A percentile compares a stretch with the other conserved stretches of the same genome.
Conservation (phyloP, 2,329 filamentous ascomycete species). For the Cladophialophora carrionii region DNA sequence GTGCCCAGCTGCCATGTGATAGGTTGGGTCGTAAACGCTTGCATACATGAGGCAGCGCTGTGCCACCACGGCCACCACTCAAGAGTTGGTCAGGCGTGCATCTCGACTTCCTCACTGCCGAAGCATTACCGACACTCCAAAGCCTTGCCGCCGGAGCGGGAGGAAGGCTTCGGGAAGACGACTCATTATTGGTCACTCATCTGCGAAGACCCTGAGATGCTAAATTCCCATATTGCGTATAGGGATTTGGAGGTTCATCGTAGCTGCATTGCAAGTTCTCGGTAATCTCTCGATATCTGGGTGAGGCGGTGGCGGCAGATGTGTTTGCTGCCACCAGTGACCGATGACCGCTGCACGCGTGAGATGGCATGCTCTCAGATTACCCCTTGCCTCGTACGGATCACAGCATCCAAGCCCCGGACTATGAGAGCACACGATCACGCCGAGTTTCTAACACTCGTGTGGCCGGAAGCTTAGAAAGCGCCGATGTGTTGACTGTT, state of each 20-base stretch:
- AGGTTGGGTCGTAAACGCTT: constrained; percentile 15
- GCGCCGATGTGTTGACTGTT: too few species aligned
- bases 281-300: background rate
- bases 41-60: background rate
- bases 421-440: background rate
- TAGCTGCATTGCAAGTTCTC: background rate
- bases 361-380: background rate
- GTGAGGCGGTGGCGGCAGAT: background rate
- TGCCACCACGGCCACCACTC: background rate
- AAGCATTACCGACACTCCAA: background rate
- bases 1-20: background rate
- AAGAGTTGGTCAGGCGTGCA: background rate
- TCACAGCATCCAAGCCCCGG: background rate
- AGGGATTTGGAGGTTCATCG: background rate
- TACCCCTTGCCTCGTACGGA: background rate
- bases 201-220: background rate
- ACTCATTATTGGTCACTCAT: background rate
- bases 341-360: background rate
- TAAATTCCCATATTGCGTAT: background rate
- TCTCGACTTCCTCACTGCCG: background rate
- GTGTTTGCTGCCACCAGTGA: background rate
- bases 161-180: background rate
- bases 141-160: background rate
- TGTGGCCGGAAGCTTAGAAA: too few species aligned
- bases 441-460: too few species aligned